Conservation (phyloP, 495 filamentous ascomycete genomes). For the Trichocladium uniseriatum region DNA sequence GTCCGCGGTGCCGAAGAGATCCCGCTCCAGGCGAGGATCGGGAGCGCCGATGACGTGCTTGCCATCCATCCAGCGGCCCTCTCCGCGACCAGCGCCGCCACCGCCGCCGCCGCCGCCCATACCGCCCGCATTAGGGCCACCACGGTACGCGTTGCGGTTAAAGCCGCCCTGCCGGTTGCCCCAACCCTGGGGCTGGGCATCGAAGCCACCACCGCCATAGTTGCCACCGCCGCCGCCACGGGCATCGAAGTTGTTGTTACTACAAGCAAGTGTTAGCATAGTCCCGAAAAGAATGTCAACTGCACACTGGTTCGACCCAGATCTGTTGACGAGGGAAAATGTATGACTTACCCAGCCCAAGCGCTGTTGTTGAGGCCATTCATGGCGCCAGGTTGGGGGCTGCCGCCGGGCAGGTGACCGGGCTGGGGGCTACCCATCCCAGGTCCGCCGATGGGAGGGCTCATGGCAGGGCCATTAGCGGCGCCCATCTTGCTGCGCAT, state of each 20-base stretch:
- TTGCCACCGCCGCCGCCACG: constrained; percentile 20
- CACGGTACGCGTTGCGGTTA: constrained; percentile 56
- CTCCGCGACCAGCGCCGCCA: constrained; percentile 57
- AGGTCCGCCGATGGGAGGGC: neutral
- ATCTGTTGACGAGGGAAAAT: neutral
- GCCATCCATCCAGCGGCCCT: constrained; percentile 92
- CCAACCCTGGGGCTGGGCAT: constrained; percentile 17
- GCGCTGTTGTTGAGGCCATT: constrained; percentile 50
- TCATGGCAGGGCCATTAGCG: constrained; percentile 21
- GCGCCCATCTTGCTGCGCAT: constrained; percentile 56
- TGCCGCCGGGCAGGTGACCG: neutral
- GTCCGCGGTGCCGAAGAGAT: constrained; percentile 88
- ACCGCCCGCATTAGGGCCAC: constrained; percentile 57
- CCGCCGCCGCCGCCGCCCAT: constrained; percentile 44
- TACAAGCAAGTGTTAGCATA: constrained; percentile 11
- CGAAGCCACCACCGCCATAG: constrained; percentile 15
- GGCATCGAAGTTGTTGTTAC: constrained; percentile 38
- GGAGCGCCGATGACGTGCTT: constrained; percentile 87
- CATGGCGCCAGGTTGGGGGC: constrained; percentile 22
- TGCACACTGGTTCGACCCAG: neutral
- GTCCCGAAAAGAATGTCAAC: neutral
- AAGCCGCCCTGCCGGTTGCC: constrained; percentile 26
- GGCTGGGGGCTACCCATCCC: neutral
- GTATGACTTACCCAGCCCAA: constrained; percentile 51
- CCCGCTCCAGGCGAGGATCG: constrained; percentile 84